These are phyloP conservation scores for Daldinia sp. DNA, from an alignment of 2,329 filamentous ascomycete species.

Conservation along the genomic window DNA sequence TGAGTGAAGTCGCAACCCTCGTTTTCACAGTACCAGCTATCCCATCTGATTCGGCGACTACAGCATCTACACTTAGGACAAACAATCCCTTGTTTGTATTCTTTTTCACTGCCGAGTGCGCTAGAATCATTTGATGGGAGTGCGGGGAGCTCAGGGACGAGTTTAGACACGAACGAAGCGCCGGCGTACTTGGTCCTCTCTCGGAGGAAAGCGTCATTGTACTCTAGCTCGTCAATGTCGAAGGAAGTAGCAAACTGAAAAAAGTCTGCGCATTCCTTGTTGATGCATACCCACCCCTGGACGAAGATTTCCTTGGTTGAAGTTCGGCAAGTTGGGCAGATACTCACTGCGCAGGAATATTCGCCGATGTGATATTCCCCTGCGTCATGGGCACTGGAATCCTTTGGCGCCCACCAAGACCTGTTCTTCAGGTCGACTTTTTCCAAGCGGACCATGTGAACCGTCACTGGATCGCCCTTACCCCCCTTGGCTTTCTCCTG, in stretches of 20 bases:
- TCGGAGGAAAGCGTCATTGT: slow-evolving; percentile 65
- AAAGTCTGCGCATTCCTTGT: slow-evolving; percentile 57
- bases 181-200: slow-evolving; percentile 57
- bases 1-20: slow-evolving; percentile 58
- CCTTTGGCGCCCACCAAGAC: slow-evolving; percentile 67
- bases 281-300: slow-evolving; percentile 45
- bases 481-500: slow-evolving; percentile 59
- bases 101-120: slow-evolving; percentile 55
- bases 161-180: slow-evolving; percentile 46
- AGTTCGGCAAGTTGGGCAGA: slow-evolving; percentile 53
- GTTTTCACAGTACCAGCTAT: slow-evolving; percentile 67
- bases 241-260: slow-evolving; percentile 51
- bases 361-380: slow-evolving; percentile 46
- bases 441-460: slow-evolving; percentile 70
- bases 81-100: slow-evolving; percentile 69
- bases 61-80: slow-evolving; percentile 71
- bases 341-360: slow-evolving; percentile 34
- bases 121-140: slow-evolving; percentile 18
- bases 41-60: slow-evolving; percentile 67
- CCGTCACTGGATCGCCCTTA: slow-evolving; percentile 44
- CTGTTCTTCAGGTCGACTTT: slow-evolving; percentile 60
- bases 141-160: slow-evolving; percentile 50
- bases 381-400: slow-evolving; percentile 39
- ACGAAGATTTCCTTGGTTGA: slow-evolving; percentile 51
- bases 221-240: slow-evolving; percentile 52